Evolutionary conservation across 148 eudicot species (phyloP).

Genomic region (Rhododendron molle): DNA sequence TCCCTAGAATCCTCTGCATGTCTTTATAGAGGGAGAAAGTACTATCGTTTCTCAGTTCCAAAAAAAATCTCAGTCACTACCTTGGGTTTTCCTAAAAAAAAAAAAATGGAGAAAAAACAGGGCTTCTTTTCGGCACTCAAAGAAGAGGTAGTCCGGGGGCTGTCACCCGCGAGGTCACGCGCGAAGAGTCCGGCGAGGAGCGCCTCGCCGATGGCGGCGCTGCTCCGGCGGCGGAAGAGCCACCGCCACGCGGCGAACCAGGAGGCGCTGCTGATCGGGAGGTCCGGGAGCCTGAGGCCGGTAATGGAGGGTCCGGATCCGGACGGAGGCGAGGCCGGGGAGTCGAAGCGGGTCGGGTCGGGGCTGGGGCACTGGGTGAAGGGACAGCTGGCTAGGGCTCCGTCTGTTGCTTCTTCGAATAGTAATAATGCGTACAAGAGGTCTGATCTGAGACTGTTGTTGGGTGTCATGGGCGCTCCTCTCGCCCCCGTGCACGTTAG

Average conservation of each 20-base stretch:
- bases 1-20: neutral
- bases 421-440: conserved; percentile 13
- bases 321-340: conserved; percentile 36
- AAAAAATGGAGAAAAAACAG: conserved; percentile 59
- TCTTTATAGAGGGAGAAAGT: neutral
- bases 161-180: conserved; percentile 78
- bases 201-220: conserved; percentile 54
- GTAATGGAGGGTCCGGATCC: conserved; percentile 80
- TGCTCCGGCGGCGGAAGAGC: conserved; percentile 39
- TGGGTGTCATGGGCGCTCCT: conserved; percentile 58
- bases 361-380: conserved; percentile 31
- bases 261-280: conserved; percentile 22
- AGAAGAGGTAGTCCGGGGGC: conserved; percentile 69
- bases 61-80: neutral
- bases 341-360: conserved; percentile 43
- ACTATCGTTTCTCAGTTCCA: neutral
- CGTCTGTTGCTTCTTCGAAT: conserved; percentile 19
- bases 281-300: conserved; percentile 53
- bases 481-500: conserved; percentile 51
- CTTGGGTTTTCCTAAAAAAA: neutral
- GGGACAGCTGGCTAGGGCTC: conserved; percentile 29
- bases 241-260: conserved; percentile 19
- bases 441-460: conserved; percentile 47
- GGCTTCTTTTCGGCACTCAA: conserved; percentile 75
- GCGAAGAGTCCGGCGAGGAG: conserved; percentile 43